Conservation (phyloP, 495 filamentous ascomycete species). For the Lasiosphaeris hirsuta region DNA sequence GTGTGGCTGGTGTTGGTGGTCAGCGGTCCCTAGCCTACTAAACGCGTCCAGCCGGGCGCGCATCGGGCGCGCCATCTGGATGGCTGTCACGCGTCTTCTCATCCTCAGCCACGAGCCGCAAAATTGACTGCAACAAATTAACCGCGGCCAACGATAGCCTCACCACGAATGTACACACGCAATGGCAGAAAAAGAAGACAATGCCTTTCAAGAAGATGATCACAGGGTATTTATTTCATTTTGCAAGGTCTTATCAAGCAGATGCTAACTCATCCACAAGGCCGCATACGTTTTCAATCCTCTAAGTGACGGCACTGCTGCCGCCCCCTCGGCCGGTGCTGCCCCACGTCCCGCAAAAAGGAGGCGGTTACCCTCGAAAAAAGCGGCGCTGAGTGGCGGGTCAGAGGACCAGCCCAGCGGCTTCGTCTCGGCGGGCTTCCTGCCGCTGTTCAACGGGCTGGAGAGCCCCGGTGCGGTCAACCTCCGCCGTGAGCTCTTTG, state of each 20-base stretch:
- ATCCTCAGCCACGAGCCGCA: too few species aligned
- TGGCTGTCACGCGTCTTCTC: too few species aligned
- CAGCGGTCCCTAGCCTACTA: too few species aligned
- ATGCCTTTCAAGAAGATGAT: conserved; percentile 30
- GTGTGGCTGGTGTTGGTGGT: too few species aligned
- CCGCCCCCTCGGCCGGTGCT: conserved; percentile 23
- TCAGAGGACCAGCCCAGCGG: neutral
- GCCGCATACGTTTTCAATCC: conserved; percentile 69
- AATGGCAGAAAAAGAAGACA: conserved; percentile 18
- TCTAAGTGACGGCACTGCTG: conserved; percentile 22
- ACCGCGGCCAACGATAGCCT: neutral
- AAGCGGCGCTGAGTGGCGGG: neutral
- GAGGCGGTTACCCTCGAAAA: conserved; percentile 49
- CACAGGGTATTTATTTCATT: conserved; percentile 25
- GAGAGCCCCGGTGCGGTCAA: conserved; percentile 52
- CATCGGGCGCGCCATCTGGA: too few species aligned
- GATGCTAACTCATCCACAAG: conserved; percentile 34
- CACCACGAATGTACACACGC: neutral
- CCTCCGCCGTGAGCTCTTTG: conserved; percentile 60
- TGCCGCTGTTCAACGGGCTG: conserved; percentile 58
- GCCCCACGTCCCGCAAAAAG: conserved; percentile 58
- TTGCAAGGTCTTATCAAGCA: neutral
- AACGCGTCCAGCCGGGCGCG: too few species aligned
- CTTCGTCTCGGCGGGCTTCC: conserved; percentile 41
- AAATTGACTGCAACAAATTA: too few species aligned